Percentiles rank a stretch among this genome's conserved stretches.
These are phyloP conservation scores for Ceratocystis albifundus DNA, from an alignment of 2,329 filamentous ascomycete species.

Conservation along the genomic window DNA sequence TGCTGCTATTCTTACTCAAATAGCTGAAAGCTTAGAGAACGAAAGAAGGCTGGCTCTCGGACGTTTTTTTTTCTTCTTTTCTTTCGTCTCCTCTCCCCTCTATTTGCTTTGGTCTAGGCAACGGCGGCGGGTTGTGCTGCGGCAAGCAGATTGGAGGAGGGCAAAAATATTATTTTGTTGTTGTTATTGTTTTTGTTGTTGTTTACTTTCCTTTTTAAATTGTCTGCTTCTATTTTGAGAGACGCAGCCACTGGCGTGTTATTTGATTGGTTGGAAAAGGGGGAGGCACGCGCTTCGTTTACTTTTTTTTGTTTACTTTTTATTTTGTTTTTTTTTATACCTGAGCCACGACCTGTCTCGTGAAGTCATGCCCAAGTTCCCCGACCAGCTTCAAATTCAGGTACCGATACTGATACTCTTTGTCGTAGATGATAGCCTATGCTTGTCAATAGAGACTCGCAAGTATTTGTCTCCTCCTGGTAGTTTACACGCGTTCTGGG, in stretches of 20 bases:
- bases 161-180: not conserved
- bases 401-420: too few relatives aligned
- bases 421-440: too few relatives aligned
- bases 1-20: not conserved
- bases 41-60: not conserved
- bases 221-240: not conserved
- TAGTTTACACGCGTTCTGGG: not conserved
- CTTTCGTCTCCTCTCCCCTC: not conserved
- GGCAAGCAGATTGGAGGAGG: too few relatives aligned
- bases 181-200: not conserved
- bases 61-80: not conserved
- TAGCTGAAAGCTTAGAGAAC: not conserved
- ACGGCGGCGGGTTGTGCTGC: too few relatives aligned
- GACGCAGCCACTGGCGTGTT: not conserved
- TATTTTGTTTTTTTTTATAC: not conserved
- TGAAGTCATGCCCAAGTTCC: too few relatives aligned
- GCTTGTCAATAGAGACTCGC: too few relatives aligned
- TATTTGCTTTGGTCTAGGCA: not conserved
- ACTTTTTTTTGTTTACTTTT: not conserved
- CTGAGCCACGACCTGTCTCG: not conserved
- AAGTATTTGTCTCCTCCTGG: not conserved
- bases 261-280: not conserved
- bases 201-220: not conserved
- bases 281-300: not conserved
- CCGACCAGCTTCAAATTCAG: too few relatives aligned